A percentile compares a stretch with the other conserved stretches of the same genome.
Conservation (phyloP, 2,329 filamentous ascomycete species). For the Helotiales sp. region DNA sequence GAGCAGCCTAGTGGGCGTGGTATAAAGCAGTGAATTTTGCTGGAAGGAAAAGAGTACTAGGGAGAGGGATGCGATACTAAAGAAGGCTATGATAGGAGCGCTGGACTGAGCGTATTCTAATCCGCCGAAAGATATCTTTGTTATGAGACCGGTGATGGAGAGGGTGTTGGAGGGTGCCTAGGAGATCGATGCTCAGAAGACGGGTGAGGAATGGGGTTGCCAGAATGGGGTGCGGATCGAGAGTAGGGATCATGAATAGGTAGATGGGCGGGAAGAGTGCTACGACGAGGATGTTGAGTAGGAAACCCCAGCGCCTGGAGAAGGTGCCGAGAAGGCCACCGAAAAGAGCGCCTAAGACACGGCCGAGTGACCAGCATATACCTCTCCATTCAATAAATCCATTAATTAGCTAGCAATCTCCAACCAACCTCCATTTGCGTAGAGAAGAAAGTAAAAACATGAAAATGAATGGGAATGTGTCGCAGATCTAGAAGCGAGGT, state of each 20-base stretch:
- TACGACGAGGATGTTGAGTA: background rate
- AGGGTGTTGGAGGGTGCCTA: background rate
- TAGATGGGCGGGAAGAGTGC: background rate
- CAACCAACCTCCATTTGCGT: too few relatives aligned
- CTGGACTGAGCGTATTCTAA: background rate
- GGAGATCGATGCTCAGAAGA: background rate
- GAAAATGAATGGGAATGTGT: too few relatives aligned
- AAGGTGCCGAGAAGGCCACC: background rate
- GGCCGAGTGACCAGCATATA: background rate
- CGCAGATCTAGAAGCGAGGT: too few relatives aligned
- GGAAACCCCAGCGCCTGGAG: background rate
- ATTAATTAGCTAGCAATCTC: background rate
- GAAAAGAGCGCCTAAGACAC: background rate
- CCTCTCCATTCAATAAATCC: background rate
- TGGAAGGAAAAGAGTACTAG: background rate
- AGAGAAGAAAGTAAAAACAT: background rate
- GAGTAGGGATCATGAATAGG: background rate
- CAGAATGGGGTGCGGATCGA: background rate
- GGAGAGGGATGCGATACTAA: background rate
- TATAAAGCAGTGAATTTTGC: background rate
- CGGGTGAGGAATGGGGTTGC: background rate
- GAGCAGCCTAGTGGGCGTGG: background rate
- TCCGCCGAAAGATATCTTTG: background rate
- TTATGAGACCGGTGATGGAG: background rate
- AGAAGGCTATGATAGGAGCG: background rate